Base-by-base conservation (phyloP, 2,329 filamentous ascomycete species). In the Fusarium setosum region DNA sequence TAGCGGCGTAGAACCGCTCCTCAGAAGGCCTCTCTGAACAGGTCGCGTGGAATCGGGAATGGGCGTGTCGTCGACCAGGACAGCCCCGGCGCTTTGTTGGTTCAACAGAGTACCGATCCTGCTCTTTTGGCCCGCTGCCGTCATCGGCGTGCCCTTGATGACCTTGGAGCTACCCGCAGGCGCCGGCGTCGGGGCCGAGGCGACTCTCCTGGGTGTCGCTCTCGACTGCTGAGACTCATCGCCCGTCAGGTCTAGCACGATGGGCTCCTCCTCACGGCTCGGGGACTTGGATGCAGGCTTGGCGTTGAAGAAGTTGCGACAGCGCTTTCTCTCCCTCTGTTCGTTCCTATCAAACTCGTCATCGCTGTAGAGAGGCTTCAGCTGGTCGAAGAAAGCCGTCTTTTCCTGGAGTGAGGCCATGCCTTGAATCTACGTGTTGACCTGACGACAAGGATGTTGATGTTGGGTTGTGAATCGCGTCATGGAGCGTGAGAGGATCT, bases 361-460 rank as follows among this genome's bases (percentile, higher is more conserved):
- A 32, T 73, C 71, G 29, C 73, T 71, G 24, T 79, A 77, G 10
- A 78, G 65, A 50, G 73, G 68, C 13, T 77, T 73, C 1, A 86
- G 71, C n/a, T 73, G 72, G n/a, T 75, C 64, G 63, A 86, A 87
- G 61, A 82, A 84, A 0, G 76, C 80, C 20, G 72, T 44, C 68
- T 87, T 87, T 32, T 82, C 80, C 48, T 76, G 67, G 7, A 81
- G 49, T 4, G 65, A 64, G 12, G 63, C 31, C 75, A 77, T 76
- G 54, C 6, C 60, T 44, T 24, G 29, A 53, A 29, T 29, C 35
- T 31, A 44, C 18, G 34, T 42, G 41, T 37, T 23, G 32, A 12
- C 50, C 32, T 44, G 26, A 21, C 34, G 24, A 40, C 24, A 31
- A 6, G 31, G 13, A 49, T 48, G 29, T 13, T 23, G 20, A 11